Evolutionary conservation across 2,329 filamentous ascomycete species (phyloP).

Genomic region (Lachnellula hyalina): DNA sequence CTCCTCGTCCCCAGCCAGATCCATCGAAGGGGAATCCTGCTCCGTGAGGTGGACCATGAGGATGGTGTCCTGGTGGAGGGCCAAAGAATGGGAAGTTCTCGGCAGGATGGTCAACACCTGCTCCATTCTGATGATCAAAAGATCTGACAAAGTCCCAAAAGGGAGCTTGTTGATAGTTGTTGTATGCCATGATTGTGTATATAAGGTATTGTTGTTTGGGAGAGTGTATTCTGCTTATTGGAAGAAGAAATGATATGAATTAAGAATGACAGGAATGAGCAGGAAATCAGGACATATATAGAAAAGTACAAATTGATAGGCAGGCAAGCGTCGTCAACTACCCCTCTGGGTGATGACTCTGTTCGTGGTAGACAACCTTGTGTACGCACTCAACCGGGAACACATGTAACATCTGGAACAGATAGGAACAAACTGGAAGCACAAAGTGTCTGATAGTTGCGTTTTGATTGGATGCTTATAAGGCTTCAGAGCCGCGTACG

Average conservation of each 20-base stretch:
- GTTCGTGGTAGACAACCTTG: constrained; percentile 1
- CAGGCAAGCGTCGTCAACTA: constrained; percentile 3
- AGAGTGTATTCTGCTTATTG: constrained; percentile 2
- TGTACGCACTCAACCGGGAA: constrained; percentile 6
- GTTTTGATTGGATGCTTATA: constrained; percentile 6
- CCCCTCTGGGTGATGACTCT: constrained; percentile 8
- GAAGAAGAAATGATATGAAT: constrained; percentile 5
- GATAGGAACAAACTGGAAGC: constrained; percentile 12
- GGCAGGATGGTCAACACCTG: constrained; percentile 26
- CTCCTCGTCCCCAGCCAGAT: constrained; percentile 19
- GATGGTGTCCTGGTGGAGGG: constrained; percentile 6
- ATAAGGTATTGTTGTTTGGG: constrained; percentile 11
- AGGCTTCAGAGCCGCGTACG: constrained; percentile 13
- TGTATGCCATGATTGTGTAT: constrained; percentile 26
- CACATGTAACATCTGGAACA: constrained; percentile 7
- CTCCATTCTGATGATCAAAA: constrained; percentile 22
- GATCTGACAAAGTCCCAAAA: constrained; percentile 29
- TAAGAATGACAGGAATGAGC: constrained; percentile 7
- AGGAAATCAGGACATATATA: constrained; percentile 16
- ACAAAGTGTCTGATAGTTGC: background rate
- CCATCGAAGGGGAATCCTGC: constrained; percentile 16
- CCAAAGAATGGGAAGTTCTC: constrained; percentile 10
- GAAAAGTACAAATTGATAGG: constrained; percentile 3
- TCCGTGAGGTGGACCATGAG: constrained; percentile 14
- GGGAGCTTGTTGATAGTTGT: constrained; percentile 25